Evolutionary conservation across 2,329 filamentous ascomycete species (phyloP).

Genomic region (Pseudocercospora musae): DNA sequence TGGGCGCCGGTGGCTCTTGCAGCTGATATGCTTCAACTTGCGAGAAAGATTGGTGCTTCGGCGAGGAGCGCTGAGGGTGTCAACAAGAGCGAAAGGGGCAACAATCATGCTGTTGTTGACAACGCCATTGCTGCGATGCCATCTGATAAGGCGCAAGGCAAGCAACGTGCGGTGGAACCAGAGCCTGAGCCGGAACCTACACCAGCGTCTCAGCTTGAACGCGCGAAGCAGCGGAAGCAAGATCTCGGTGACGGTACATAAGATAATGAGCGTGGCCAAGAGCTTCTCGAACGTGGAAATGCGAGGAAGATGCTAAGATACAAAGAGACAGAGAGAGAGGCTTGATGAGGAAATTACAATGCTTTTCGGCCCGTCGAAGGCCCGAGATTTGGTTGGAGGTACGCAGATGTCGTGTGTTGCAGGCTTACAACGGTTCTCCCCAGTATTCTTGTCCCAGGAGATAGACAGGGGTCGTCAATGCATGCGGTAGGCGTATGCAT

Average conservation of each 20-base stretch:
- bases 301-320: not conserved
- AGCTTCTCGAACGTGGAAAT: not conserved
- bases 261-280: not conserved
- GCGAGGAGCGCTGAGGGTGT: too few relatives aligned
- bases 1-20: not conserved
- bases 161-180: not conserved
- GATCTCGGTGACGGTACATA: not conserved
- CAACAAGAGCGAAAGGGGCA: not conserved
- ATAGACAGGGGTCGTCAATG: not conserved
- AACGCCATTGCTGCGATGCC: not conserved
- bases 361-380: too few relatives aligned
- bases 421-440: not conserved
- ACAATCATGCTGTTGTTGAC: not conserved
- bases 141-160: not conserved
- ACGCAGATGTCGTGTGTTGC: not conserved
- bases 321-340: not conserved
- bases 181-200: not conserved
- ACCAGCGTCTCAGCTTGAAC: not conserved
- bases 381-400: too few relatives aligned
- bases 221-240: not conserved
- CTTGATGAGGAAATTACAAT: not conserved
- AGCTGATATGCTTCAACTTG: too few relatives aligned
- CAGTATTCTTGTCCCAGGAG: not conserved
- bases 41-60: too few relatives aligned
- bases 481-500: accelerated